Evolutionary conservation across 73 alveolate species (phyloP).

Genomic region (Paramecium biaurelia): DNA sequence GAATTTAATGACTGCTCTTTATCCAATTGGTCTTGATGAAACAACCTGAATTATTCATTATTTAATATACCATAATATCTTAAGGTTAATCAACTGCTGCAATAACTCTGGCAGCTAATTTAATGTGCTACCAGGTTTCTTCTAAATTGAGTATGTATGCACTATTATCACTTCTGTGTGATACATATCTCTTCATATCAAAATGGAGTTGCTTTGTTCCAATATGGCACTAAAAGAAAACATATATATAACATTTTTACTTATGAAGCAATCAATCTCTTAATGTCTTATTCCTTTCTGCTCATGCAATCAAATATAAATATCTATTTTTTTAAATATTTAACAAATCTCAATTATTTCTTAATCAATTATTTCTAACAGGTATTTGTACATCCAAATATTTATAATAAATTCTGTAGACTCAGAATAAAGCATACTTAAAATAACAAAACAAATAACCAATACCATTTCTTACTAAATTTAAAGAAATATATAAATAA

Average conservation of each 20-base stretch:
- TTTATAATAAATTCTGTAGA: background rate
- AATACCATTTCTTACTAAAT: background rate
- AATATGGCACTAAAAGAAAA: conserved; percentile 58
- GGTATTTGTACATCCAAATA: background rate
- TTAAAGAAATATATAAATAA: background rate
- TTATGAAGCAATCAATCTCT: conserved; percentile 65
- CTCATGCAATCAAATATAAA: conserved; percentile 32
- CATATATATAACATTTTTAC: conserved; percentile 19
- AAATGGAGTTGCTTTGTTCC: conserved; percentile 80
- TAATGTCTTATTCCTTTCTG: conserved; percentile 65
- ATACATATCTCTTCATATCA: conserved; percentile 79
- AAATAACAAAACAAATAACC: background rate
- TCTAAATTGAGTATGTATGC: conserved; percentile 75
- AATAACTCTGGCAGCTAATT: conserved; percentile 92
- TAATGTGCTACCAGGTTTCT: conserved; percentile 87
- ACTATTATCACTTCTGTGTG: conserved; percentile 75
- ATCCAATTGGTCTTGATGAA: conserved; percentile 86
- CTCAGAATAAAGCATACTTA: background rate
- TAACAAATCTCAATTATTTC: conserved; percentile 35
- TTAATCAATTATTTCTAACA: background rate
- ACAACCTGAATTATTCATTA: conserved; percentile 53
- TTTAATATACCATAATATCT: conserved; percentile 73
- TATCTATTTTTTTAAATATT: conserved; percentile 40
- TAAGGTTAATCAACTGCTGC: conserved; percentile 86
- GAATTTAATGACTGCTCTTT: conserved; percentile 97